Base-by-base conservation (phyloP, 1,284 basidiomycete species). In the Heimioporus retisporus region DNA sequence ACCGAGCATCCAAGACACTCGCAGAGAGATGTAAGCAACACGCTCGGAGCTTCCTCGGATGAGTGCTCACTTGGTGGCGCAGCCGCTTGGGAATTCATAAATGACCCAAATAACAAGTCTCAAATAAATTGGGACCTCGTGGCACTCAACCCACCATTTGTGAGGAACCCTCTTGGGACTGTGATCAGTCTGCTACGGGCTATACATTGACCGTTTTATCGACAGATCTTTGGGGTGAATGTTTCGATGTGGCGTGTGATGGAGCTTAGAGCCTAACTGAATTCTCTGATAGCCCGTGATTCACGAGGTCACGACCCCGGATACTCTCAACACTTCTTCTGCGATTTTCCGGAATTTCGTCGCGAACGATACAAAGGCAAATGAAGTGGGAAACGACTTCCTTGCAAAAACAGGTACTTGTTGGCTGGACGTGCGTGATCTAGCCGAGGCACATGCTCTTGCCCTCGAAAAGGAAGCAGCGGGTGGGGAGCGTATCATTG, bases 1-100 rank as follows among this genome's bases (percentile, higher is more conserved):
- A 92, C 73, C 78, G 82, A 55, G 87, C 85, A 19, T 87, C 85
- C 31, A 95, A 95, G 82, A 88, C 86, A 7, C 80, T 95, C 3
- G 92, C 93, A 2, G 93, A 96, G 76, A 81, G 78, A 69, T 86
- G 85, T 85, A 69, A 74, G 60, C 6, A 5, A 2, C 25, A 23
- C 19, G 18, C 31, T 19, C 35, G 4, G 16, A 21, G 28, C 55
- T 11, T 1, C 2, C 14, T 28, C 6, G 23, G 25, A 31, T 13
- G 4, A n/a, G 13, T 56, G 4, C 56, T 65, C 46, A 75, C 46
- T 3, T 10, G 14, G 56, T 55, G 3, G 44, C 59, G 2, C 55
- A 81, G 84, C 83, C 28, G 86, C 86, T 8, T 90, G 87, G 88
- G 82, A 86, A 54, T 90, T 90, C 64, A 81, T 87, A 65, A 82